Base-by-base conservation (phyloP, 2,329 filamentous ascomycete genomes). In the Colletotrichum higginsianum region DNA sequence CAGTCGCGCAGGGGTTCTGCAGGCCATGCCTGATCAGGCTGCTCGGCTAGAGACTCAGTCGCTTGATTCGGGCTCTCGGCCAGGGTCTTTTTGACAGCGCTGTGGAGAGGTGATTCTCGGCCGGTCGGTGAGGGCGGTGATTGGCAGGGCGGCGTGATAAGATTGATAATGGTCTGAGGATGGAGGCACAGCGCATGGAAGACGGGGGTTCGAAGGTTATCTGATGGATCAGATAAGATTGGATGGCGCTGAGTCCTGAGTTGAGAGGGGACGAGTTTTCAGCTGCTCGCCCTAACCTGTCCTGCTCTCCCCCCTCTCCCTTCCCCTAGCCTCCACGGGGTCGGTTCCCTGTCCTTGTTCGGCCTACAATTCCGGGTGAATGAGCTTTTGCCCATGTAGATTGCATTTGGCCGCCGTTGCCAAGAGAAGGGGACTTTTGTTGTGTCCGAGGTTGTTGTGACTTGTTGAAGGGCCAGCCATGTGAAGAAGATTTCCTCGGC, bases 211-310 rank as follows among this genome's bases (percentile, higher is more conserved):
- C 9, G 46, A 50, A 44, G 56, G 58, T 70, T 70, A 70, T 70
- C 62, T 66, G 67, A 70, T 70, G 53, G 42, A 70, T 70, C 62
- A 66, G 67, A 70, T 70, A 70, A 70, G 62, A 70, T 67, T 70
- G 62, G 67, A 61, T 49, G 55, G 61, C 53, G 55, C 53, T 11
- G 35, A 38, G 35, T 11, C 35, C 9, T 12, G 23, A 6, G n/a
- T 35, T 11, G 47, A 53, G 2, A 40, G 46, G 47, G 9, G 30
- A 18, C 55, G 42, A 64, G 47, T 66, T 69, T 69, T 55, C 61
- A 69, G 61, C 67, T 66, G 26, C 4, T 4, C n/a, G 13, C 40
- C 40, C 42, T 66, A 12, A 16, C 18, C 12, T 26, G 18, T 47
- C 15, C 44, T 38, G 35, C 35, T 38, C 35, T 11, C 1, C 9